Percentiles rank a stretch among this genome's conserved stretches.
Evolutionary conservation across 169 alveolate species (phyloP).

Genomic region (Eimeria acervulina): DNA sequence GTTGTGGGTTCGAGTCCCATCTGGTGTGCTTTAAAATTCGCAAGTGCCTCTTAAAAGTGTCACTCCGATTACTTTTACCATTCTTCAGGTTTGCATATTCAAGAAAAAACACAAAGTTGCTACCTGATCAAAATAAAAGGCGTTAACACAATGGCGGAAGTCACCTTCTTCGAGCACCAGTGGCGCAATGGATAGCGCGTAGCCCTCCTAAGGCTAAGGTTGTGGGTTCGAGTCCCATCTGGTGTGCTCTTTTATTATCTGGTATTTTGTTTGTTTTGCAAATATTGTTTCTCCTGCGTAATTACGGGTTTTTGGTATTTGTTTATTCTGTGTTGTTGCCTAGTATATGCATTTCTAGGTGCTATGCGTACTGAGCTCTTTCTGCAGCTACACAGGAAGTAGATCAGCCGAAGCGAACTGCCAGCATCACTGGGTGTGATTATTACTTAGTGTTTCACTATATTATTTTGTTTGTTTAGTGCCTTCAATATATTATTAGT

Average conservation of each 20-base stretch:
- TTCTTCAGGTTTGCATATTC: too few species aligned
- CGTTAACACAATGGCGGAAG: background rate
- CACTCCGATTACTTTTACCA: background rate
- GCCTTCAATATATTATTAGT: too few species aligned
- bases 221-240: conserved; percentile 98
- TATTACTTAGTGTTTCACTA: too few species aligned
- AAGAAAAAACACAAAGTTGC: too few species aligned
- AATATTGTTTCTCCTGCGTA: background rate
- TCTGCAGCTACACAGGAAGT: too few species aligned
- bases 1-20: conserved; percentile 98
- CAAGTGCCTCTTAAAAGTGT: background rate
- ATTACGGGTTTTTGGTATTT: background rate
- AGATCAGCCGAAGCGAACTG: too few species aligned
- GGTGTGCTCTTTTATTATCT: conserved; percentile 69
- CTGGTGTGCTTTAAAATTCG: conserved; percentile 83
- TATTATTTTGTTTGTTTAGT: too few species aligned
- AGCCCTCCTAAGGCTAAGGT: conserved; percentile 98
- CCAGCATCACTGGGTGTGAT: too few species aligned
- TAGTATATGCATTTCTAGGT: too few species aligned
- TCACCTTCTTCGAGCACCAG: conserved; percentile 81
- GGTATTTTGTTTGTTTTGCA: too few species aligned
- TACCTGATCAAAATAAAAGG: too few species aligned
- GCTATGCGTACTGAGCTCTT: too few species aligned
- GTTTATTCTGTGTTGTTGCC: background rate
- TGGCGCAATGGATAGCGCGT: conserved; percentile 98